These are phyloP conservation scores for Prunus davidiana DNA, from an alignment of 306 rosid genomes.

Conservation along the genomic window DNA sequence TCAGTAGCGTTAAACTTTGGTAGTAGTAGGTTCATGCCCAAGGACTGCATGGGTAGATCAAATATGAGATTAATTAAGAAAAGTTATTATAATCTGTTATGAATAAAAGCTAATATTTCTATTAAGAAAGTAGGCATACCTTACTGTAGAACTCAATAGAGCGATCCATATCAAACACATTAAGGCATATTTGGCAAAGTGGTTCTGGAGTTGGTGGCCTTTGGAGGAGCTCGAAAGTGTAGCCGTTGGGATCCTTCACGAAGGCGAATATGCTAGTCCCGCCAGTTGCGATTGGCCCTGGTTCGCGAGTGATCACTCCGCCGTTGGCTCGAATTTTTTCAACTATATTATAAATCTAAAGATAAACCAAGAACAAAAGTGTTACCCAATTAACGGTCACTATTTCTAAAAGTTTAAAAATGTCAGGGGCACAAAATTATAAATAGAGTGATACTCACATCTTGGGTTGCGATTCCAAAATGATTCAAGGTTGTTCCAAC, in stretches of 20 bases:
- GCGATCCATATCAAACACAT: constrained; percentile 8
- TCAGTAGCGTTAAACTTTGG: neutral
- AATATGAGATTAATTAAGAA: neutral
- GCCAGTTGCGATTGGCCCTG: neutral
- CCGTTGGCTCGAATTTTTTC: constrained; percentile 9
- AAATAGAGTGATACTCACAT: neutral
- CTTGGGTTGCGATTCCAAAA: constrained; percentile 53
- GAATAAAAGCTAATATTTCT: neutral
- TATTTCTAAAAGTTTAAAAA: neutral
- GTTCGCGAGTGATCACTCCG: constrained; percentile 8
- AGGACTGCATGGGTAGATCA: neutral
- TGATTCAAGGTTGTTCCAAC: constrained; percentile 71
- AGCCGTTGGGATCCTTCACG: constrained; percentile 19
- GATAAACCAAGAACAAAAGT: neutral
- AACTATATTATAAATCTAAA: neutral
- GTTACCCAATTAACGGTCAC: no score
- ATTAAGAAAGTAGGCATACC: neutral
- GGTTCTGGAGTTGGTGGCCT: constrained; percentile 19
- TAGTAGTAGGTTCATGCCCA: constrained; percentile 13
- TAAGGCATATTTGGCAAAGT: constrained; percentile 13
- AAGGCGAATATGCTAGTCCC: neutral
- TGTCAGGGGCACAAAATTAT: neutral
- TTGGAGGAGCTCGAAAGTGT: constrained; percentile 18
- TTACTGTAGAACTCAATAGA: constrained; percentile 11
- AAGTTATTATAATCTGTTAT: neutral